Conservation (phyloP, 768 basidiomycete species). For the Gloeostereum incarnatum region DNA sequence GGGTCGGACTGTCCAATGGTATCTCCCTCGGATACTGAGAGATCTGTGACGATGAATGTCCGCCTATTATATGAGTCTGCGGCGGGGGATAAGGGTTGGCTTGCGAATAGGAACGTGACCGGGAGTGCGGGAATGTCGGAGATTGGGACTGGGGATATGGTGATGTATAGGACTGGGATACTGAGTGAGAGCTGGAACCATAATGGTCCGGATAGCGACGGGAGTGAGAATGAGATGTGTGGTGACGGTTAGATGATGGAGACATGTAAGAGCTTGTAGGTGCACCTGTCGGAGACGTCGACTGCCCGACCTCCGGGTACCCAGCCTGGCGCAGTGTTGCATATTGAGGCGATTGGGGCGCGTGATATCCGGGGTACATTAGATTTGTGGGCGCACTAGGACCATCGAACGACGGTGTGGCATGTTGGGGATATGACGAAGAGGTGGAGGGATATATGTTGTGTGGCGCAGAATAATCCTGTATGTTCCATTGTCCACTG, state of each 20-base stretch:
- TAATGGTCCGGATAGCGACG: conserved; percentile 24
- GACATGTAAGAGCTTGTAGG: too few relatives aligned
- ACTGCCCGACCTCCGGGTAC: too few relatives aligned
- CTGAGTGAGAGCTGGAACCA: conserved; percentile 14
- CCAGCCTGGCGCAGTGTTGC: too few relatives aligned
- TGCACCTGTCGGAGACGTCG: too few relatives aligned
- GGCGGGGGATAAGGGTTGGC: conserved; percentile 14
- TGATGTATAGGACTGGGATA: conserved; percentile 6
- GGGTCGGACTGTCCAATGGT: conserved; percentile 22
- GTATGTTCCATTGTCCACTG: conserved; percentile 30
- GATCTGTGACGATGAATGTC: too few relatives aligned
- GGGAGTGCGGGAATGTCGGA: conserved; percentile 14
- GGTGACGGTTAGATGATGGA: conserved; percentile 10
- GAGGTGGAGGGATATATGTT: conserved; percentile 14
- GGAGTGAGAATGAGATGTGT: conserved; percentile 22
- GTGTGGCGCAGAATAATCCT: conserved; percentile 18
- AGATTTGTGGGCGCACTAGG: too few relatives aligned
- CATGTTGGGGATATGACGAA: too few relatives aligned
- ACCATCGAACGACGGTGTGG: too few relatives aligned
- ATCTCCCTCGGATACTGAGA: conserved; percentile 24
- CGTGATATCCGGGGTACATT: too few relatives aligned
- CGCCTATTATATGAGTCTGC: conserved; percentile 12
- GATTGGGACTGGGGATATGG: conserved; percentile 16
- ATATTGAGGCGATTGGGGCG: too few relatives aligned
- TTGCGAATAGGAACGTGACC: conserved; percentile 36